These are phyloP conservation scores for Cyberlindnera xylosilytica DNA, from an alignment of 805 yeast genomes.

Conservation along the genomic window DNA sequence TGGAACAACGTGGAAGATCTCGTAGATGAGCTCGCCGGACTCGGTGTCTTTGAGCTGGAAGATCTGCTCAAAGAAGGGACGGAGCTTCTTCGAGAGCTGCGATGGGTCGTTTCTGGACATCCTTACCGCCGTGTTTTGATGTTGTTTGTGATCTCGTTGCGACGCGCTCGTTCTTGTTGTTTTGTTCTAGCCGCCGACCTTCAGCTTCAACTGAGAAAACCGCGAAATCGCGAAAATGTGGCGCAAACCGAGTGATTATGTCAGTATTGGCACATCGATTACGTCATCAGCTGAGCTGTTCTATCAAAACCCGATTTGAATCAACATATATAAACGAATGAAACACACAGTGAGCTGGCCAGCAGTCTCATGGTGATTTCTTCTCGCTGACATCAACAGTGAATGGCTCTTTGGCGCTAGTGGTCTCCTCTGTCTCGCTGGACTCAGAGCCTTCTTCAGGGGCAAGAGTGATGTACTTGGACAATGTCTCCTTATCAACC, in stretches of 20 bases:
- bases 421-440: background rate
- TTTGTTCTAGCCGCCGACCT: background rate
- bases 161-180: background rate
- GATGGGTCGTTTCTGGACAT: conserved; percentile 20
- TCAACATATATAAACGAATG: no score
- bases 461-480: conserved; percentile 5
- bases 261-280: no score
- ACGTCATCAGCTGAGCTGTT: no score
- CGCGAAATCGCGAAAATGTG: no score
- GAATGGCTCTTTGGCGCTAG: background rate
- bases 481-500: conserved; percentile 8
- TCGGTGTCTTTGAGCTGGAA: conserved; percentile 37
- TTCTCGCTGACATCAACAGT: background rate
- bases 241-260: no score
- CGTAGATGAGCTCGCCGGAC: conserved; percentile 40
- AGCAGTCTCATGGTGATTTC: background rate
- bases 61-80: conserved; percentile 34
- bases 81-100: conserved; percentile 23
- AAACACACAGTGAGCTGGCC: background rate
- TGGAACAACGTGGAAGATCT: conserved; percentile 72
- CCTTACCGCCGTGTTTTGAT: background rate
- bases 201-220: no score
- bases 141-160: background rate
- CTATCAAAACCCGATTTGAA: no score
- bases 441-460: background rate